Conservation (phyloP, 116 monocot genomes). For the Posidonia oceanica region DNA sequence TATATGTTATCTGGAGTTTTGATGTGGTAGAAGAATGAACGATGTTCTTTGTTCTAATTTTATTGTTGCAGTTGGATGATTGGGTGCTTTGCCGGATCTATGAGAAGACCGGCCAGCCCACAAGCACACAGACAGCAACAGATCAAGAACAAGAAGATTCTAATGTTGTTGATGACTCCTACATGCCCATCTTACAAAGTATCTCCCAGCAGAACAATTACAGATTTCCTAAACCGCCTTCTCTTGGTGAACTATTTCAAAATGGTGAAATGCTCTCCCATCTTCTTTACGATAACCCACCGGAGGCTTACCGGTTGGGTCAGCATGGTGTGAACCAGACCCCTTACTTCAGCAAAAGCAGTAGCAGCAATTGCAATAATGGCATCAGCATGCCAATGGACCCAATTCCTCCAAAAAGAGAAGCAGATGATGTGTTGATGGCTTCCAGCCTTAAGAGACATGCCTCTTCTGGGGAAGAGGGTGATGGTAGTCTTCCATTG, state of each 20-base stretch:
- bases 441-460: background rate
- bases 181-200: background rate
- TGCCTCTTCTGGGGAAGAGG: background rate
- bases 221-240: slow-evolving; percentile 25
- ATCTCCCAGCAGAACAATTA: background rate
- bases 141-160: slow-evolving; percentile 9
- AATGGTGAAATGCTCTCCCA: slow-evolving; percentile 11
- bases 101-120: slow-evolving; percentile 29
- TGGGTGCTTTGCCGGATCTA: slow-evolving; percentile 93
- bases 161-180: background rate
- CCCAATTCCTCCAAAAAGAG: too few relatives aligned
- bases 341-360: background rate
- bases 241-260: slow-evolving; percentile 27
- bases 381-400: too few relatives aligned
- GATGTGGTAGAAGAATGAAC: too few relatives aligned
- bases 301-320: background rate
- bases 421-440: background rate
- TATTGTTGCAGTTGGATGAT: slow-evolving; percentile 54
- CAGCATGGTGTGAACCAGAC: background rate
- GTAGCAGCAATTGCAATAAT: too few relatives aligned
- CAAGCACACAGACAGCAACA: slow-evolving; percentile 17
- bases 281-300: slow-evolving; percentile 24
- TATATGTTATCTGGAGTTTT: too few relatives aligned
- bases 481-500: background rate
- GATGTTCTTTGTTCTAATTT: background rate